phyloP scores from a whole-genome alignment of 106 monocot genomes.

The Apostasia shenzhenica region DNA sequence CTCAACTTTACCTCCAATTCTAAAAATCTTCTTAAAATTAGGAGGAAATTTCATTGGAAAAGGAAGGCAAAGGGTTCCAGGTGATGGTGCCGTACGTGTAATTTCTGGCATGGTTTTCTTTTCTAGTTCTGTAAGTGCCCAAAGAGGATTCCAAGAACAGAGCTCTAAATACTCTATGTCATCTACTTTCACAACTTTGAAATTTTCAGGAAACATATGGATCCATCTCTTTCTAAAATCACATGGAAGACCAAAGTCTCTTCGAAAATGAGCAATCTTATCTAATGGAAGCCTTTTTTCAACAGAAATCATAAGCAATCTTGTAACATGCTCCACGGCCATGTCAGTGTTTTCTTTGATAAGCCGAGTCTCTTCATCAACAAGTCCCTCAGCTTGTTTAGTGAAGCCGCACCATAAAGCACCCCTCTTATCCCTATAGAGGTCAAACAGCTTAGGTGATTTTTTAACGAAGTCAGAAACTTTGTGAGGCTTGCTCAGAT shows the following conservation, averaged over 20 bases:
- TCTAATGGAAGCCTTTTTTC: slow-evolving; percentile 68
- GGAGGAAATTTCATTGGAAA: slow-evolving; percentile 88
- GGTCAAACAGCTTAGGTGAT: slow-evolving; percentile 56
- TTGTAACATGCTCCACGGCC: slow-evolving; percentile 46
- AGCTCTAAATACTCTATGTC: slow-evolving; percentile 67
- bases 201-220: slow-evolving; percentile 65
- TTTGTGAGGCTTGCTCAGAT: slow-evolving; percentile 43
- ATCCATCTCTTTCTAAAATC: slow-evolving; percentile 70
- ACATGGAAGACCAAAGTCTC: slow-evolving; percentile 64
- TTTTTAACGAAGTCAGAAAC: slow-evolving; percentile 57
- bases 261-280: slow-evolving; percentile 74
- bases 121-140: slow-evolving; percentile 86
- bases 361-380: slow-evolving; percentile 41
- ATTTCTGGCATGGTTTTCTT: slow-evolving; percentile 27
- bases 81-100: slow-evolving; percentile 6
- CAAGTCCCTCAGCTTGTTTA: slow-evolving; percentile 26
- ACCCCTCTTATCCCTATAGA: slow-evolving; percentile 52
- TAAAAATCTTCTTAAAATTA: slow-evolving; percentile 52
- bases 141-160: slow-evolving; percentile 61
- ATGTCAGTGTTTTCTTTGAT: slow-evolving; percentile 36
- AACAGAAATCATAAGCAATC: slow-evolving; percentile 77
- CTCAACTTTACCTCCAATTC: slow-evolving; percentile 49
- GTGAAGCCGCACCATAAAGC: slow-evolving; percentile 59
- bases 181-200: slow-evolving; percentile 48
- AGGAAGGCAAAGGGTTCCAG: slow-evolving; percentile 63